phyloP scores from a whole-genome alignment of 192 early-diverging fungal species.

The Coemansia sp. region DNA sequence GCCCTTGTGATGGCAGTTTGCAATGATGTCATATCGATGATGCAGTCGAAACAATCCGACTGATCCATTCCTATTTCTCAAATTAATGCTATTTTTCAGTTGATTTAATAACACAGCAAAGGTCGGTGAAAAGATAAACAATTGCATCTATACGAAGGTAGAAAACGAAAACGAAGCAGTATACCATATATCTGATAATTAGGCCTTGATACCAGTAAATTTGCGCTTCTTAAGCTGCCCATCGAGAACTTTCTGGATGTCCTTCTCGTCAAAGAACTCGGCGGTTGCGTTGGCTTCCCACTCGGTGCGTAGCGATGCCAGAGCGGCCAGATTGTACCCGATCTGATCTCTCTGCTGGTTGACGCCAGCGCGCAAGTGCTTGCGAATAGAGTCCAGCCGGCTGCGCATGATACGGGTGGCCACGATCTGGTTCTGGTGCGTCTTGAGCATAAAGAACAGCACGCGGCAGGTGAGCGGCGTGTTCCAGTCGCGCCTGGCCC shows the following conservation, averaged over 20 bases:
- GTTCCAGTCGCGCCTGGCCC: conserved; percentile 84
- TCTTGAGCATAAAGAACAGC: conserved; percentile 79
- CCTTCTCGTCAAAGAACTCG: conserved; percentile 71
- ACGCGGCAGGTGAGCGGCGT: conserved; percentile 77
- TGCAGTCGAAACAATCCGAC: no score
- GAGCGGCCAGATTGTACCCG: conserved; percentile 87
- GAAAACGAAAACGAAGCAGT: no score
- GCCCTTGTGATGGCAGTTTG: no score
- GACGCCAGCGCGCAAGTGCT: conserved; percentile 63
- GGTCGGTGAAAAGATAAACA: no score
- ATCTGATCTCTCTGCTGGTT: conserved; percentile 75
- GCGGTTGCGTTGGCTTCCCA: conserved; percentile 72
- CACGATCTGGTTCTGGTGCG: conserved; percentile 88
- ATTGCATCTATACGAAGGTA: no score
- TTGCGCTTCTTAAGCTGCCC: conserved; percentile 72
- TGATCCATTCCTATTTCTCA: no score
- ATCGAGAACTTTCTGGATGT: conserved; percentile 55
- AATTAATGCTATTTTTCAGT: not conserved
- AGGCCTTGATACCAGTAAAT: conserved; percentile 57
- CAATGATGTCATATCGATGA: no score
- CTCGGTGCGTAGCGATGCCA: conserved; percentile 73
- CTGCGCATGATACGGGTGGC: conserved; percentile 76
- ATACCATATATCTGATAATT: not conserved
- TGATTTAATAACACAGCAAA: not conserved
- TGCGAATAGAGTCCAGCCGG: conserved; percentile 70